Percentiles rank a stretch among this genome's conserved stretches.
phyloP scores from a whole-genome alignment of 257 asterid genomes.

The Perilla frutescens region DNA sequence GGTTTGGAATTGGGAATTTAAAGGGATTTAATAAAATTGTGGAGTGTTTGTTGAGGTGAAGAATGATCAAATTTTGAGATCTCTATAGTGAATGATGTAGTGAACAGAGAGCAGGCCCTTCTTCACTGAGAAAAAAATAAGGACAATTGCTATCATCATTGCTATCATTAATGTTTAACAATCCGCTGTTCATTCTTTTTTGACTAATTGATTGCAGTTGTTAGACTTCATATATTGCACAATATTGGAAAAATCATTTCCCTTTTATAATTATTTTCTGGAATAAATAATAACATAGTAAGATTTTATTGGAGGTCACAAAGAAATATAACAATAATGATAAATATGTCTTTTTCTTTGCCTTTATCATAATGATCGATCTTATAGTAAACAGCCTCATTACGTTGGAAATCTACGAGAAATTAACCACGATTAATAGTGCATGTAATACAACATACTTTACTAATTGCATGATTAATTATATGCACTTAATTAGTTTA shows the following conservation, averaged over 20 bases:
- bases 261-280: conserved; percentile 31
- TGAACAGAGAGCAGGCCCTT: conserved; percentile 29
- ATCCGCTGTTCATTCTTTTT: conserved; percentile 40
- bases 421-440: too few relatives aligned
- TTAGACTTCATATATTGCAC: conserved; percentile 36
- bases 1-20: too few relatives aligned
- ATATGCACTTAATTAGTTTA: neutral
- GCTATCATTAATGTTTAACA: conserved; percentile 41
- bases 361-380: conserved; percentile 8
- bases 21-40: too few relatives aligned
- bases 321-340: neutral
- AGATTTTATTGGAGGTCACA: neutral
- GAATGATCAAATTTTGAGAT: neutral
- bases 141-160: conserved; percentile 39
- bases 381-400: neutral
- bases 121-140: conserved; percentile 24
- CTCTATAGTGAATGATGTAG: conserved; percentile 23
- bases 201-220: conserved; percentile 56
- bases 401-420: neutral
- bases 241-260: conserved; percentile 22
- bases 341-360: neutral
- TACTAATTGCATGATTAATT: too few relatives aligned
- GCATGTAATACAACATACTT: too few relatives aligned
- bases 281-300: neutral
- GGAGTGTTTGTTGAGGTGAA: too few relatives aligned